A percentile compares a stretch with the other conserved stretches of the same genome.
These are phyloP conservation scores for Blepharisma stoltei DNA, from an alignment of 73 alveolate species.

Conservation along the genomic window DNA sequence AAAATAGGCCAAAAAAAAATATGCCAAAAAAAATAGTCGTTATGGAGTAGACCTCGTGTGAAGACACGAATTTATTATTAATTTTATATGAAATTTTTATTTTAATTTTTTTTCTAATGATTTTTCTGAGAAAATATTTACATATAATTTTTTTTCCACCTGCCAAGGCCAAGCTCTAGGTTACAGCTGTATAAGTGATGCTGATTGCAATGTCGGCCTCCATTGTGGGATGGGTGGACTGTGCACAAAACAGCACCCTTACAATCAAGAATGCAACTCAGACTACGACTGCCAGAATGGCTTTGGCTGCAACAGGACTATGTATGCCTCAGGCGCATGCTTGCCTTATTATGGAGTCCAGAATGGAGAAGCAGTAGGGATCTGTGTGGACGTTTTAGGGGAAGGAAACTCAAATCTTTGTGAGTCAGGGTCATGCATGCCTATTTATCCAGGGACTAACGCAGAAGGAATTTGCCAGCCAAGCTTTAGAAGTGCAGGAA, in stretches of 20 bases:
- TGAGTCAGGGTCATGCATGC: neutral
- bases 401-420: neutral
- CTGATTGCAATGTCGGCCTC: constrained; percentile 12
- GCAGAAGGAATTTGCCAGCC: neutral
- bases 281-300: neutral
- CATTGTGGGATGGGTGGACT: neutral
- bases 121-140: too few species aligned
- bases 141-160: too few species aligned
- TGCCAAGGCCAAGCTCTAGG: constrained; percentile 29
- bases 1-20: too few species aligned
- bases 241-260: neutral
- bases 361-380: neutral
- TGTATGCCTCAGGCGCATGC: neutral
- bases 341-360: neutral
- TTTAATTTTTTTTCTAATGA: too few species aligned
- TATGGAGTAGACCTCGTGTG: too few species aligned
- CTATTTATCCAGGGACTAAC: neutral
- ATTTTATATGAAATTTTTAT: too few species aligned
- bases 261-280: neutral
- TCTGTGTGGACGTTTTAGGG: neutral
- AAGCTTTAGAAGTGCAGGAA: neutral
- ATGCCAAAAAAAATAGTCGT: too few species aligned
- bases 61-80: too few species aligned
- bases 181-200: neutral
- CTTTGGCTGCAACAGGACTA: neutral